Conservation (phyloP, 495 filamentous ascomycete genomes). For the Penicillium argentinense region DNA sequence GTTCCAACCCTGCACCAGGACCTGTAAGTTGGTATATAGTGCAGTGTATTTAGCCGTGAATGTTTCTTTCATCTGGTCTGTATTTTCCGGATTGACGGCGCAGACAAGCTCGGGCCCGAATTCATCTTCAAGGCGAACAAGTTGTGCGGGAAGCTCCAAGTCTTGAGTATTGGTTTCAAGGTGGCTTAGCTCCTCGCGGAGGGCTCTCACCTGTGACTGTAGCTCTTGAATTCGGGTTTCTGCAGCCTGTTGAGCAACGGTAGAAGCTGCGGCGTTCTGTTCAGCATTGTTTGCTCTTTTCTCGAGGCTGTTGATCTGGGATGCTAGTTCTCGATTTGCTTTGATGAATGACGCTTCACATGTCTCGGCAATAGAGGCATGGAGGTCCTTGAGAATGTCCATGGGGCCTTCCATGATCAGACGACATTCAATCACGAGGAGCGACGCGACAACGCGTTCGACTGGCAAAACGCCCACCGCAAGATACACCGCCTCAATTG, state of each 20-base stretch:
- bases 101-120: constrained; percentile 32
- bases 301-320: constrained; percentile 23
- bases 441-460: constrained; percentile 13
- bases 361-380: constrained; percentile 28
- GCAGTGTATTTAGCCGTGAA: constrained; percentile 31
- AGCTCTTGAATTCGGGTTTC: constrained; percentile 23
- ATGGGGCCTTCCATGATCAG: constrained; percentile 17
- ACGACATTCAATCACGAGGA: neutral
- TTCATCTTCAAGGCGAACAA: constrained; percentile 21
- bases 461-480: constrained; percentile 7
- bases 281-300: constrained; percentile 22
- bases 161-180: constrained; percentile 13
- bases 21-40: constrained; percentile 32
- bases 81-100: constrained; percentile 2
- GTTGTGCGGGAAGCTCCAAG: constrained; percentile 4
- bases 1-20: constrained; percentile 23
- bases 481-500: no score
- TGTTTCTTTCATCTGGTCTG: constrained; percentile 8
- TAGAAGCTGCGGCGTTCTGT: constrained; percentile 17
- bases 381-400: constrained; percentile 41
- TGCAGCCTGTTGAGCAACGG: constrained; percentile 21
- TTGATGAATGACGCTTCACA: constrained; percentile 33
- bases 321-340: constrained; percentile 31
- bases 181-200: constrained; percentile 24
- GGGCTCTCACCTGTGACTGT: constrained; percentile 22